Conservation (phyloP, 2,329 filamentous ascomycete species). For the Botrytis deweyae region DNA sequence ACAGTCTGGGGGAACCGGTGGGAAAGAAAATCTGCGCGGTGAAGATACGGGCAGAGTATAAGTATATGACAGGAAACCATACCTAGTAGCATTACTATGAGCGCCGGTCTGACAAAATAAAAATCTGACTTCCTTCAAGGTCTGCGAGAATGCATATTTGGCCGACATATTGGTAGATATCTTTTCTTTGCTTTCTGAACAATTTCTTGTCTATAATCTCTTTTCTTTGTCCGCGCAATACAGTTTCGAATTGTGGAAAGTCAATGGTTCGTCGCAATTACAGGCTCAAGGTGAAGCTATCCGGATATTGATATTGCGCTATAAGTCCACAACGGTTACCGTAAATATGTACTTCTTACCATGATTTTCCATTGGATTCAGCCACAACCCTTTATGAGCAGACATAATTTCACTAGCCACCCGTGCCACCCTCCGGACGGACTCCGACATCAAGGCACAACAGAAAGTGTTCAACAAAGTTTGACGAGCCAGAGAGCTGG, state of each 20-base stretch:
- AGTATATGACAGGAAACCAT: slow-evolving; percentile 38
- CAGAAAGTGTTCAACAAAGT: slow-evolving; percentile 17
- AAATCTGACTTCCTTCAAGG: slow-evolving; percentile 94
- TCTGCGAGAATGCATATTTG: slow-evolving; percentile 88
- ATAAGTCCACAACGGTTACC: too few species aligned
- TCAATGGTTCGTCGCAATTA: slow-evolving; percentile 4
- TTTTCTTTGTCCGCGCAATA: not conserved
- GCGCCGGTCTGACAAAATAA: slow-evolving; percentile 94
- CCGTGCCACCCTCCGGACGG: not conserved
- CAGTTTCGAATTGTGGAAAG: not conserved
- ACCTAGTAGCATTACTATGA: slow-evolving; percentile 87
- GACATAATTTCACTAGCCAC: slow-evolving; percentile 8
- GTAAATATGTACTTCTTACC: not conserved
- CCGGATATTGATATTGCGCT: slow-evolving; percentile 13
- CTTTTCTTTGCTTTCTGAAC: slow-evolving; percentile 22
- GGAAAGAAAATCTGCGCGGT: not conserved
- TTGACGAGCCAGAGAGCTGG: slow-evolving; percentile 4
- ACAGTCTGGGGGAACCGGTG: too few species aligned
- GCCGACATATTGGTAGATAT: slow-evolving; percentile 65
- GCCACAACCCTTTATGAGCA: not conserved
- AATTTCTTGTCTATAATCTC: slow-evolving; percentile 19
- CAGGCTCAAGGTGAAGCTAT: slow-evolving; percentile 9
- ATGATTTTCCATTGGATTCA: not conserved
- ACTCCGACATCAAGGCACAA: slow-evolving; percentile 15
- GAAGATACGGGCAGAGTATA: not conserved